Evolutionary conservation across 2,329 filamentous ascomycete genomes (phyloP), one percentile per base, ranked within the genome.

Genomic region (Botrytis fragariae): DNA sequence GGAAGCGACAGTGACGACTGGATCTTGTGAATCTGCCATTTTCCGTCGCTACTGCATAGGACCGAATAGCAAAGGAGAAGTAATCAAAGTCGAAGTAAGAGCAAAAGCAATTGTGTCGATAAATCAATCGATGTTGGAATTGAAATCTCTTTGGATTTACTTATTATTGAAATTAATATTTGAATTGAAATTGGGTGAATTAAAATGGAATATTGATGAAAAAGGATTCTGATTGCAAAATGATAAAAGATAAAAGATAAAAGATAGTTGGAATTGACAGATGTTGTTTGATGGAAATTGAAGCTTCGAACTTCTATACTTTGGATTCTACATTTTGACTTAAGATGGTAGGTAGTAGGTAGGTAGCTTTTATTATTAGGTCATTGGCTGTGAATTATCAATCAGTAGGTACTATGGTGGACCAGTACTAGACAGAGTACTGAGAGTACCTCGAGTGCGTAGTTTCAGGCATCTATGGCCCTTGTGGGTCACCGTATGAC

Each of bases 1-100:
- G 44, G 79, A 80, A 69, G 78, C 75, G 71, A 69, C 71, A 69
- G 71, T 72, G 71, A 72, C n/a, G 54, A 45, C 22, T 69, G 63
- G 39, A 51, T 69, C 63, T 57, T 51, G n/a, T 61, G 54, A 72
- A 37, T 72, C 71, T 35, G 63, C 63, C 71, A 72, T 72, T 57
- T 72, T 39, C 51, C n/a, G 51, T 68, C 29, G 42, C 37, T 59
- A 62, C 44, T 60, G 48, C 42, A 44, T 18, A 32, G 35, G 57
- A 59, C 14, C 61, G 37, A 54, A 20, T 71, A n/a, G 45, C 16
- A 37, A 29, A n/a, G 25, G 6, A n/a, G 25, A 16, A 54, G 48
- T 14, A n/a, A n/a, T 54, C 48, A n/a, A 54, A 51, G 48, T 14
- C 25, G n/a, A 25, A 39, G 37, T 8, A 54, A 4, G 29, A 29